A percentile compares a stretch with the other conserved stretches of the same genome.
phyloP scores from a whole-genome alignment of 2,329 filamentous ascomycete species.

The Alternaria sp. region DNA sequence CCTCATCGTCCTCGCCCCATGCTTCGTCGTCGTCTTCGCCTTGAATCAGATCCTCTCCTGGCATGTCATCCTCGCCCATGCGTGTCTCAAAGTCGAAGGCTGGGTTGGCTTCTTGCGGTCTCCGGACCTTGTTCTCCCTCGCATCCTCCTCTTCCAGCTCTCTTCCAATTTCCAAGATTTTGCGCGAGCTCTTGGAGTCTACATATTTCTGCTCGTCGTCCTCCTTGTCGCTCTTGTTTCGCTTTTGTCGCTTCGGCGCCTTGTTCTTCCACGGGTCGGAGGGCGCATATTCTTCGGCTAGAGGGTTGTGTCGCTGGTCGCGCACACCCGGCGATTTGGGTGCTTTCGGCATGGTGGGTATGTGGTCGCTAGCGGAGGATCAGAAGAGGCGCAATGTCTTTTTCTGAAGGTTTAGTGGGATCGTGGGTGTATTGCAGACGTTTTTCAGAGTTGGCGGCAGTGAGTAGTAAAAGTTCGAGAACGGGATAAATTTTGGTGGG shows the following conservation, averaged over 20 bases:
- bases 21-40: conserved; percentile 61
- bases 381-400: too few species aligned
- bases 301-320: conserved; percentile 81
- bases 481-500: conserved; percentile 22
- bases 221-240: conserved; percentile 57
- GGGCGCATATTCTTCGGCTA: conserved; percentile 85
- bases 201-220: conserved; percentile 74
- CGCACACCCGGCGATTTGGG: conserved; percentile 61
- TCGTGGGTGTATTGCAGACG: background rate
- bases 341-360: conserved; percentile 76
- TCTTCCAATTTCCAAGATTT: conserved; percentile 87
- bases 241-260: conserved; percentile 67
- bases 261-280: conserved; percentile 74
- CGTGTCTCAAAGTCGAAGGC: conserved; percentile 83
- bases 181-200: conserved; percentile 84
- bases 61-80: conserved; percentile 60
- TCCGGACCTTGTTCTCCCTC: conserved; percentile 54
- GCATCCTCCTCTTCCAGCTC: conserved; percentile 85
- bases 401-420: background rate
- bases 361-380: background rate
- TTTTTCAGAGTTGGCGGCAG: background rate
- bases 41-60: conserved; percentile 57
- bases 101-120: conserved; percentile 58
- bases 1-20: conserved; percentile 81
- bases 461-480: conserved; percentile 13